Evolutionary conservation across 2,329 filamentous ascomycete genomes (phyloP), one percentile per base, ranked within the genome.

Genomic region (Colletotrichum endophyticum): DNA sequence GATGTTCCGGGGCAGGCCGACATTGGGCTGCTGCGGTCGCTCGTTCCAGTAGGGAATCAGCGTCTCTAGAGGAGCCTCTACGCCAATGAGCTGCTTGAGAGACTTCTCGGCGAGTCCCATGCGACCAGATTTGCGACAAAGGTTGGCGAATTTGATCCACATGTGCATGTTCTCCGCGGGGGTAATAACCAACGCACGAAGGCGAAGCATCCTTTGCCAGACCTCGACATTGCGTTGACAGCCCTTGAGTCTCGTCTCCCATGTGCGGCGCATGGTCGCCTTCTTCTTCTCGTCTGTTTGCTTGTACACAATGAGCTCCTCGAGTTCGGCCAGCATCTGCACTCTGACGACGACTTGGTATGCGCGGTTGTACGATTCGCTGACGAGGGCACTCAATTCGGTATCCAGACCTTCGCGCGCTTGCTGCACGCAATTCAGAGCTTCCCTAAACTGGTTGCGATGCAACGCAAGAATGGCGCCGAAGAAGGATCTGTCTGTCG

Each of bases 61-160:
- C 5, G 86, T 85, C 76, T 94, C 91, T 25, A 94, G 87, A 39
- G 90, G 88, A 25, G 91, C 89, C 16, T 95, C 92, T 64, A 90
- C 92, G 32, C 94, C 94, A 72, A 98, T 94, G n/a, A 99, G 89
- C 77, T 95, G 95, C 83, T 97, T 96, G 70, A 99, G 88, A 13
- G 96, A 98, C 86, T 98, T 98, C 86, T 99, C 97, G 1, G 97
- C 97, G 66, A 99, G 91, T 12, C 97, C 96, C 90, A 96, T 96
- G 34, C 97, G 94, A 74, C 95, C 95, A 61, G 96, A 98, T 85
- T 99, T 99, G 81, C 98, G 95, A 85, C 98, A 99, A 8, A 99
- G 92, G 81, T 99, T 99, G 81, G 97, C 95, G 84, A 98, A 99
- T 84, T 99, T 99, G 88, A 99, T 99, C 93, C 96, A 98, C 96